A percentile compares a stretch with the other conserved stretches of the same genome.
Evolutionary conservation across 192 early-diverging fungal genomes (phyloP).

Genomic region (Entophlyctis luteolus): DNA sequence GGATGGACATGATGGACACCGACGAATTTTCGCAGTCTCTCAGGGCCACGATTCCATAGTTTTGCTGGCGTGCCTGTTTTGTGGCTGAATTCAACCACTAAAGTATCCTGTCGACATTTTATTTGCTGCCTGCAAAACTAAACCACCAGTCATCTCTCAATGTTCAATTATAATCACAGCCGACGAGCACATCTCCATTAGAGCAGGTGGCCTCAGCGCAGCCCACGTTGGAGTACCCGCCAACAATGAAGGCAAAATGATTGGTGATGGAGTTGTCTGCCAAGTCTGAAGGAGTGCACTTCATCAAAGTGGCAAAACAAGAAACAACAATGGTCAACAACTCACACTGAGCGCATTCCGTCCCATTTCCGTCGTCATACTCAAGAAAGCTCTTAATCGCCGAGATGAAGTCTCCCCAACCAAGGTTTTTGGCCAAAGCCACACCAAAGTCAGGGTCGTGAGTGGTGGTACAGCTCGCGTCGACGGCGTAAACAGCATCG

Average conservation of each 20-base stretch:
- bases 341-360: slow-evolving; percentile 2
- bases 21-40: too few species aligned
- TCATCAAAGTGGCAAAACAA: neutral
- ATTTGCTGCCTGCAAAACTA: too few species aligned
- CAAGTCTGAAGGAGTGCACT: too few species aligned
- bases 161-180: slow-evolving; percentile 10
- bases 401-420: slow-evolving; percentile 6
- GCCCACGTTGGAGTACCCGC: neutral
- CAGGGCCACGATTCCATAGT: too few species aligned
- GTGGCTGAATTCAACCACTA: too few species aligned
- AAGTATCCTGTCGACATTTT: too few species aligned
- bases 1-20: too few species aligned
- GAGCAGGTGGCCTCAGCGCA: neutral
- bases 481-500: slow-evolving; percentile 3
- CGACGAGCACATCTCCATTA: neutral
- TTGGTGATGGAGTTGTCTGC: neutral
- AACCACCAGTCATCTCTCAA: too few species aligned
- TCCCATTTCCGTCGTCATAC: slow-evolving; percentile 2
- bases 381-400: slow-evolving; percentile 5
- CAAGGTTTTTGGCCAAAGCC: neutral
- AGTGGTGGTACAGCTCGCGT: neutral
- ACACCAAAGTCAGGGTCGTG: slow-evolving; percentile 11
- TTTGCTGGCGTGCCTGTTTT: too few species aligned
- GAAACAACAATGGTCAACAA: neutral
- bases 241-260: slow-evolving; percentile 18